Percentiles rank a stretch among this genome's conserved stretches.
Evolutionary conservation across 176 grass and related monocot genomes (phyloP).

Genomic region (Saccharum officinarum): DNA sequence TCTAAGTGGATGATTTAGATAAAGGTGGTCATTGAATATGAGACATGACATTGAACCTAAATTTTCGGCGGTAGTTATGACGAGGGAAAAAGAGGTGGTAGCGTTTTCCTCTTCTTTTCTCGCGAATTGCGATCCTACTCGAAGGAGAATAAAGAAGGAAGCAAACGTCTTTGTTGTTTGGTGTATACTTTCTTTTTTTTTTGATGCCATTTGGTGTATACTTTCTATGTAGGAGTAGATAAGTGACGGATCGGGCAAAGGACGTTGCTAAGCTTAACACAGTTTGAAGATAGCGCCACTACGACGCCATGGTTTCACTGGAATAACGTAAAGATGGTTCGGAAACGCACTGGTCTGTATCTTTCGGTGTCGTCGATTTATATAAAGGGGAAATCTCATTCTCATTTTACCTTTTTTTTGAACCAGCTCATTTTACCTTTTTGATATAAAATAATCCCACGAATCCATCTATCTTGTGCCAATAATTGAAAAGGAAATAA

Average conservation of each 20-base stretch:
- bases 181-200: too few species aligned
- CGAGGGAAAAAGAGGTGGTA: background rate
- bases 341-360: background rate
- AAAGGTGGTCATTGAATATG: too few species aligned
- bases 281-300: background rate
- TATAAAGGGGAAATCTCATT: background rate
- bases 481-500: background rate
- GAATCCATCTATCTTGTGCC: background rate
- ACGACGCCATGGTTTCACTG: background rate
- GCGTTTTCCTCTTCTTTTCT: background rate
- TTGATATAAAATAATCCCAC: background rate
- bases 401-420: background rate
- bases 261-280: background rate
- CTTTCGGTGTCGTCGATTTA: background rate
- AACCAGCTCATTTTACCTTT: too few species aligned
- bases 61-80: background rate
- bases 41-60: too few species aligned
- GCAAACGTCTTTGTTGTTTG: background rate
- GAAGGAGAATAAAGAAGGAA: constrained; percentile 8
- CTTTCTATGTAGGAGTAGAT: background rate
- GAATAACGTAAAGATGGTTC: background rate
- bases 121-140: constrained; percentile 7
- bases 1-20: too few species aligned
- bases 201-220: too few species aligned
- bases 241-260: background rate